Evolutionary conservation across 331 rosid genomes (phyloP), one percentile per base, ranked within the genome.

Genomic region (Arachis monticola): DNA sequence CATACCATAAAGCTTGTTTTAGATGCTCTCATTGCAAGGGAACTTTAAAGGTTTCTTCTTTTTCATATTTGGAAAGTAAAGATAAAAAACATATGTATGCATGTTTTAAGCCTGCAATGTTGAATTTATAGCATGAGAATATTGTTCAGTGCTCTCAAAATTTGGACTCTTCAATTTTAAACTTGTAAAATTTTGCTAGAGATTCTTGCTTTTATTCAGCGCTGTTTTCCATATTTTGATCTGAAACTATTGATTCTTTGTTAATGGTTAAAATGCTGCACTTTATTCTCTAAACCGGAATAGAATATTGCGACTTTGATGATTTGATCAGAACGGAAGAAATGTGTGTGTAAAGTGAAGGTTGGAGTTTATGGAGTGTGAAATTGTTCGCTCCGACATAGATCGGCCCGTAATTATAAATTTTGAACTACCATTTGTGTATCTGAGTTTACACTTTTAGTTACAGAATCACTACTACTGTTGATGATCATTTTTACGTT

Each of bases 11-110:
- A 83, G 86, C 96, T 66, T 94, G 97, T 84, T 94, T 94, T 83
- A 92, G 95, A 67, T 94, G 99, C 81, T 84, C 93, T 80, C 99
- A 94, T 72, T 92, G 99, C 89, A 94, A 92, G 83, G 99, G 96
- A 74, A 94, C 99, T 50, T 78, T 94, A 53, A 90, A 91, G 99
- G 14, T 64, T 48, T 6, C 45, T 59, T 10, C 27, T 35, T 52
- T 48, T 22, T 8, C 22, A 0, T 56, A 42, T 8, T 2, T 46
- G 10, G 27, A 22, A 22, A 22, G 27, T 22, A 22, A 22, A 46
- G 50, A 41, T 3, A 41, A 41, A 6, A 41, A 4, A 8, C 55
- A 22, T 3, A 12, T 42, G 1, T 41, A 31, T 46, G 60, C 55
- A 35, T 75, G 42, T 64, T 60, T 3, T 42, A 13, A 13, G 42